Conservation (phyloP, 805 yeast species). For the Tetrapisispora fleetii region DNA sequence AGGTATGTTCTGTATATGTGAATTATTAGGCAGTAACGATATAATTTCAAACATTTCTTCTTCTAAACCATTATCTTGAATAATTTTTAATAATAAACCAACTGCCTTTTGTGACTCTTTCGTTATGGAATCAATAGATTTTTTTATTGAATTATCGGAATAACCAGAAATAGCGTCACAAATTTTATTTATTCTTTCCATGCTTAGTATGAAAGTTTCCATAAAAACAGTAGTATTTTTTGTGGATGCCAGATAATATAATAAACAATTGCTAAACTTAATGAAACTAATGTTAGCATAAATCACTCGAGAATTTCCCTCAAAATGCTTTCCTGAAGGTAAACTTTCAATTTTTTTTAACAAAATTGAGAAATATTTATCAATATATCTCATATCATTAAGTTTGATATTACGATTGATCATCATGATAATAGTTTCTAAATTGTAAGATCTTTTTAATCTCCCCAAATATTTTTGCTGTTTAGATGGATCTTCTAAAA, state of each 20-base stretch:
- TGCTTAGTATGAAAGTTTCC: conserved; percentile 9
- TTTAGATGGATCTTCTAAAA: conserved; percentile 10
- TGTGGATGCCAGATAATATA: conserved; percentile 11
- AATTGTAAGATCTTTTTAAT: conserved; percentile 17
- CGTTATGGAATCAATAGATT: not conserved
- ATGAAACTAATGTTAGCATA: conserved; percentile 6
- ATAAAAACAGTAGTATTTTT: conserved; percentile 17
- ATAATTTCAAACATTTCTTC: conserved; percentile 18
- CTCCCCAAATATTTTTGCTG: conserved; percentile 9
- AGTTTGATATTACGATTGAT: conserved; percentile 9
- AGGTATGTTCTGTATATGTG: conserved; percentile 4
- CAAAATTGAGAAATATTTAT: conserved; percentile 16
- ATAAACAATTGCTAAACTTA: conserved; percentile 15
- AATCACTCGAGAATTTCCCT: not conserved
- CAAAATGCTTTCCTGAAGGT: not conserved
- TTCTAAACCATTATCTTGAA: conserved; percentile 16
- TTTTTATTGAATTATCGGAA: not conserved
- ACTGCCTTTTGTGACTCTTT: conserved; percentile 5
- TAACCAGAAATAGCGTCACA: not conserved
- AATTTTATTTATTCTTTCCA: not conserved
- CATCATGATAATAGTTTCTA: conserved; percentile 12
- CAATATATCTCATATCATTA: conserved; percentile 14
- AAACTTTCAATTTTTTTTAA: conserved; percentile 10
- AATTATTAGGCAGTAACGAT: conserved; percentile 9
- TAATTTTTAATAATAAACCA: not conserved